Conservation (phyloP, 345 rosid genomes). For the Fremontodendron californicum region DNA sequence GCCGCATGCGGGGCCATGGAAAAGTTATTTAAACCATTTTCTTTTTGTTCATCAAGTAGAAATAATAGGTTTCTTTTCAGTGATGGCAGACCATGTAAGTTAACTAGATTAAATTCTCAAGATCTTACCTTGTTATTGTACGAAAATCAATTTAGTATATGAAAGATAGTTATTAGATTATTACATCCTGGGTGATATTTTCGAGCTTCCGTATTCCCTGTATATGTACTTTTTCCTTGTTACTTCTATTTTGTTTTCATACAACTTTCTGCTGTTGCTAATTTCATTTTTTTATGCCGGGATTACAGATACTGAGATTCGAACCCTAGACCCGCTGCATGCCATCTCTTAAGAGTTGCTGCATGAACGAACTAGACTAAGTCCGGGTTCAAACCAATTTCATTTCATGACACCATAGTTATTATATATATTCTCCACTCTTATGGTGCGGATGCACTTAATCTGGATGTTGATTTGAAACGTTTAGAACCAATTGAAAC, state of each 20-base stretch:
- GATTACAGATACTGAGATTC: no score
- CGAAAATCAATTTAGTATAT: slow-evolving; percentile 17
- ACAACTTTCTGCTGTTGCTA: background rate
- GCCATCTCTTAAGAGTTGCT: no score
- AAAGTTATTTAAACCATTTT: slow-evolving; percentile 14
- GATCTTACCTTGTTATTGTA: background rate
- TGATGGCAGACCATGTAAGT: slow-evolving; percentile 35
- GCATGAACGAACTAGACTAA: no score
- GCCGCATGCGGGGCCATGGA: slow-evolving; percentile 2
- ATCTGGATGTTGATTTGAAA: slow-evolving; percentile 2
- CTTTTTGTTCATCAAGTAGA: slow-evolving; percentile 13
- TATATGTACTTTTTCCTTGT: slow-evolving; percentile 14
- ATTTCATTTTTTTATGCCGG: background rate
- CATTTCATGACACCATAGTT: background rate
- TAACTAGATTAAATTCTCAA: slow-evolving; percentile 13
- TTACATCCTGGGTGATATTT: slow-evolving; percentile 11
- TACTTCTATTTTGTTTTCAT: background rate
- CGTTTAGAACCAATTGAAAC: background rate
- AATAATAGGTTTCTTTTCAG: slow-evolving; percentile 25
- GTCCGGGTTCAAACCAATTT: background rate
- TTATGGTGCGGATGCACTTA: background rate
- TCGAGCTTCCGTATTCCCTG: background rate
- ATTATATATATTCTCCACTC: background rate
- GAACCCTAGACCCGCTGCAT: no score
- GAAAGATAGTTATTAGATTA: background rate